Base-by-base conservation (phyloP, 192 early-diverging fungal species). In the Entomortierella parvispora region DNA sequence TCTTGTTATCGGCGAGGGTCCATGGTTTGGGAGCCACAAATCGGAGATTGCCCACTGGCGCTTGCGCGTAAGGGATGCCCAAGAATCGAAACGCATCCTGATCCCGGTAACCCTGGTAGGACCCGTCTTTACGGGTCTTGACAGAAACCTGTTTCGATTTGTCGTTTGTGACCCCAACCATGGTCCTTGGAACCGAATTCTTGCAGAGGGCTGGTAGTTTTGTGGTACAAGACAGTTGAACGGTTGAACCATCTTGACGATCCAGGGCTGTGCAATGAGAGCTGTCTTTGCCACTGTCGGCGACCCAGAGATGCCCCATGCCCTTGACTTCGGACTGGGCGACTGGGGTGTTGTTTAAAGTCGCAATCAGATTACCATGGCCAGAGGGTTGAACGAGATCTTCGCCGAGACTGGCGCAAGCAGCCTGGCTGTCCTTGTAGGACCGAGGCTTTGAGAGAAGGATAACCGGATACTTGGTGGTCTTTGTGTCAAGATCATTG, bases 1-100 rank as follows among this genome's bases (percentile, higher is more conserved):
- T 48, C 2, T n/a, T 20, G 12, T 3, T 51, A 53, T n/a, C 53
- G 48, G 34, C 28, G 44, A 10, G 29, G 25, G n/a, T 40, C 42
- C 20, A 71, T 6, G 31, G 51, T 7, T 43, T 15, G 11, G 77
- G 77, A 10, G 37, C 45, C 37, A 22, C n/a, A 9, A 68, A 80
- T 15, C 77, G 44, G 14, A 60, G 62, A 2, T 60, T 34, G 0
- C 63, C 63, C 8, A 67, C 52, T 18, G 77, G 77, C 7, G 77
- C 55, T 34, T 62, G 31, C 1, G 77, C 77, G 26, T 66, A 80
- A 5, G 67, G 77, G 18, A 80, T 70, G 5, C 77, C 77, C 28
- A 57, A 32, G 45, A 80, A 80, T 4, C 69, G 68, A 18, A 80
- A 80, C n/a, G 63, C 23, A 25, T 65, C 45, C 9, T 37, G 50